A percentile compares a stretch with the other conserved stretches of the same genome.
phyloP scores from a whole-genome alignment of 2,329 filamentous ascomycete genomes.

The Hypomyces rosellus region DNA sequence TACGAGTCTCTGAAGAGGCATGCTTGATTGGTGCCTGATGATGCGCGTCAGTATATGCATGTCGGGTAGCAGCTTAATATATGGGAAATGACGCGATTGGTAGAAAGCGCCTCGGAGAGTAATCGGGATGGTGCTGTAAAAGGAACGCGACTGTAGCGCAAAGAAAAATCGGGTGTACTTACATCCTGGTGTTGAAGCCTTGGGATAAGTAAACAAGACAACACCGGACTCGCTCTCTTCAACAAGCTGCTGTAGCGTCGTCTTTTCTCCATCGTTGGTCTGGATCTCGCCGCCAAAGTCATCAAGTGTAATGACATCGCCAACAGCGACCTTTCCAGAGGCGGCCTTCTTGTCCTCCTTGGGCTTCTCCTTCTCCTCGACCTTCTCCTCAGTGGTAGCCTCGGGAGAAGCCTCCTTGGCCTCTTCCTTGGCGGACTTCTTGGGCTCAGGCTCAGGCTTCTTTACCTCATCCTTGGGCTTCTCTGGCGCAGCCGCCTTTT shows the following conservation, averaged over 20 bases:
- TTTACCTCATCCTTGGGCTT: conserved; percentile 13
- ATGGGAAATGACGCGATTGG: too few species aligned
- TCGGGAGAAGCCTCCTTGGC: conserved; percentile 30
- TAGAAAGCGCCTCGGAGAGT: too few species aligned
- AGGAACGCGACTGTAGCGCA: too few species aligned
- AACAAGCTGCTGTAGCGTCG: conserved; percentile 72
- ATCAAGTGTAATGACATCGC: conserved; percentile 50
- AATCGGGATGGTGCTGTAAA: too few species aligned
- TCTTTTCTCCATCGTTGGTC: conserved; percentile 77
- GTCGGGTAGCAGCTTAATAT: neutral
- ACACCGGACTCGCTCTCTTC: conserved; percentile 79
- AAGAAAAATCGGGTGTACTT: conserved; percentile 33
- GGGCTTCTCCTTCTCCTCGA: conserved; percentile 24
- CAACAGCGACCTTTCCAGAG: conserved; percentile 42
- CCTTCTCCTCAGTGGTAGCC: conserved; percentile 19
- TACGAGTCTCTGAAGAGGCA: conserved; percentile 90
- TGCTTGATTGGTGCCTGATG: conserved; percentile 79
- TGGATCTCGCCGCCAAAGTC: conserved; percentile 67
- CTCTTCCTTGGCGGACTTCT: conserved; percentile 22
- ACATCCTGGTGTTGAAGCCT: conserved; percentile 92
- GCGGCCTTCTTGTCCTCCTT: conserved; percentile 26
- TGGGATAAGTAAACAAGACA: conserved; percentile 92
- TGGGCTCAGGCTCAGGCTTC: conserved; percentile 10
- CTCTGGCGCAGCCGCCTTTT: conserved; percentile 12
- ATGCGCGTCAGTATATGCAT: conserved; percentile 2